Base-by-base conservation (phyloP, 2,329 filamentous ascomycete species). In the Cadophora sp. region DNA sequence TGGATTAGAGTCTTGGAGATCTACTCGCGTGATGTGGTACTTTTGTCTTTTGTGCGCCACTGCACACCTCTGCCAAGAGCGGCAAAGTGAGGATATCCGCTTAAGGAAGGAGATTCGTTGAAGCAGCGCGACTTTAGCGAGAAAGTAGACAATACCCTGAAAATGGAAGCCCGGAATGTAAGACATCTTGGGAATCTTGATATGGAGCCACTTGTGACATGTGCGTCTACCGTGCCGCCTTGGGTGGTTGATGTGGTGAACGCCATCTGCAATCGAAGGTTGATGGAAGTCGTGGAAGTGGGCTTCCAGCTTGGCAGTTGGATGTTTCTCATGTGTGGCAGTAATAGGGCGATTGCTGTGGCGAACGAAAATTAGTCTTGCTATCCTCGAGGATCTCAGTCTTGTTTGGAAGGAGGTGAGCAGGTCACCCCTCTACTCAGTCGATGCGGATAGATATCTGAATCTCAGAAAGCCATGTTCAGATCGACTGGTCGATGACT, bases 341-440 rank as follows among this genome's bases (percentile, higher is more conserved):
- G 48, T 51, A 26, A 1, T 7, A 51, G 14, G 26, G 48, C 24
- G 48, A 27, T 31, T 26, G 50, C 14, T 29, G 26, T 29, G 2
- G 50, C 26, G 26, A 53, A 29, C 11, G 14, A 7, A 29, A 9
- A 29, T 8, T 5, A 6, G 16, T 46, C 2, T 29, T 34, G 31
- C 31, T 5, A 9, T 29, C 50, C 14, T 29, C 26, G 26, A n/a
- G 50, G 50, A 59, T 16, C 55, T 40, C 9, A 34, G 55, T 59
- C n/a, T 16, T 59, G n/a, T 40, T 43, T 59, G 55, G 55, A 59
- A 59, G 34, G 34, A 59, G 55, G n/a, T 31, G n/a, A 37, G 27
- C 14, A 14, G 53, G 53, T 24, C 14, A 37, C 27, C 11, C 19
- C 19, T 24, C 29, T 4, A 19, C n/a, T 37, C 34, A 24, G 55